A percentile compares a stretch with the other conserved stretches of the same genome.
phyloP scores from a whole-genome alignment of 768 basidiomycete genomes.

The Guyanaporus albipodus region DNA sequence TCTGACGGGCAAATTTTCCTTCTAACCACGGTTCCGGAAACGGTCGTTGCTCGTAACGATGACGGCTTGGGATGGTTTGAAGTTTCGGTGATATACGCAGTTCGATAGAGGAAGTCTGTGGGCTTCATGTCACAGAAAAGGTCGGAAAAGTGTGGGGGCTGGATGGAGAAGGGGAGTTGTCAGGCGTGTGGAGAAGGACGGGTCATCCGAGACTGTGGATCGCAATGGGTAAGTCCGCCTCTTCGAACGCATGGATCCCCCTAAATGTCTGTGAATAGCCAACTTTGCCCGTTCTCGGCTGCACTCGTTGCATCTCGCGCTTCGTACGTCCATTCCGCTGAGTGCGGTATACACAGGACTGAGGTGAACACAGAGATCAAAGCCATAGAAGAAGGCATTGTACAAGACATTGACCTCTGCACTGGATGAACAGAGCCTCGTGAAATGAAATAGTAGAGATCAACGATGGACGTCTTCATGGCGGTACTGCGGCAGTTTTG shows the following conservation, averaged over 20 bases:
- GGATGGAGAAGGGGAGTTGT: constrained; percentile 59
- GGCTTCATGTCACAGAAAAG: constrained; percentile 40
- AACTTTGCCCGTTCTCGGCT: constrained; percentile 21
- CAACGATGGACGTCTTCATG: not conserved
- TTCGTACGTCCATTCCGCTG: constrained; percentile 17
- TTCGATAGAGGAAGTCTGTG: constrained; percentile 42
- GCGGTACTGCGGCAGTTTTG: not conserved
- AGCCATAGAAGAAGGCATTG: constrained; percentile 27
- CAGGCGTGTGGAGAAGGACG: constrained; percentile 36
- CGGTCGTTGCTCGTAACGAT: not conserved
- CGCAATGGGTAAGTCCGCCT: constrained; percentile 18
- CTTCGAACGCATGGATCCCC: not conserved
- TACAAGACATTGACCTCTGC: constrained; percentile 12
- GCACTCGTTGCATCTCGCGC: constrained; percentile 30
- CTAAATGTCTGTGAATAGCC: constrained; percentile 9
- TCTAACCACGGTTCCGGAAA: not conserved
- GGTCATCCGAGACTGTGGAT: constrained; percentile 36
- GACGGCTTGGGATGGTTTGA: not conserved
- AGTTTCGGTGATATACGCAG: constrained; percentile 45
- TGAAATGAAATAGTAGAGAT: not conserved
- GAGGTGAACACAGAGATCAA: constrained; percentile 24
- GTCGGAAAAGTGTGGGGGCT: constrained; percentile 62
- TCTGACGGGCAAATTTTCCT: not conserved
- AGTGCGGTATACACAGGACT: not conserved
- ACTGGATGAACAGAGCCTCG: not conserved